Evolutionary conservation across 2,329 filamentous ascomycete species (phyloP), one percentile per base, ranked within the genome.

Genomic region (Alternaria metachromatica): DNA sequence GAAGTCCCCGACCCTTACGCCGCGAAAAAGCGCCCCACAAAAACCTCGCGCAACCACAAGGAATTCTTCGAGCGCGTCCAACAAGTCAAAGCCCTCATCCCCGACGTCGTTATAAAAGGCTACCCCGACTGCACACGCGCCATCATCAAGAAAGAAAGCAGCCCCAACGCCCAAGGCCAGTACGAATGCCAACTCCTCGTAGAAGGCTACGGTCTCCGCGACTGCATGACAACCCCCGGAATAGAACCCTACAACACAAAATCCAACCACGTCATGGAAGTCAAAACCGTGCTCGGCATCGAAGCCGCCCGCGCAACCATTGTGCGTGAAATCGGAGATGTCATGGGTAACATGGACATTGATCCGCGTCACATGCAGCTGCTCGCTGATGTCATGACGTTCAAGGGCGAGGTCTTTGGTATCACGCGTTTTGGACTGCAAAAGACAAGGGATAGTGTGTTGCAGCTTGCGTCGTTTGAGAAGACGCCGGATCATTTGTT

Each of bases 401-500:
- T 95, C 86, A 98, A 97, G 84, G 96, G 96, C 55, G 95, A 98
- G 72, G 92, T 99, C 0, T 87, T 97, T 18, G 96, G 96, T 55
- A 99, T 99, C 78, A 99, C 96, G 3, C 91, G 96, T 30, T 98
- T 98, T 80, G 96, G 96, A 55, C 86, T 99, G 25, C 92, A 94
- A 61, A 99, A 98, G 85, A 98, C 97, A 91, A 87, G 96, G 55
- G 96, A 99, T 80, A 92, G 89, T 15, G 96, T 98, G 11, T 84
- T 99, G 60, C 96, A 99, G 80, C 87, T 99, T 12, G 96, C 96
- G 0, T 95, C 91, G 18, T 99, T 99, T 77, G 96, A 99, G 82
- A 98, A 98, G 87, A 99, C 96, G 50, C 94, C 96, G 0, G 96
- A 99, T 78, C 96, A 99, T 81, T 82, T 99, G 44, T 99, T 99